Percentiles rank a stretch among this genome's conserved stretches.
These are phyloP conservation scores for Calonectria honghensis DNA, from an alignment of 2,329 filamentous ascomycete genomes.

Conservation along the genomic window DNA sequence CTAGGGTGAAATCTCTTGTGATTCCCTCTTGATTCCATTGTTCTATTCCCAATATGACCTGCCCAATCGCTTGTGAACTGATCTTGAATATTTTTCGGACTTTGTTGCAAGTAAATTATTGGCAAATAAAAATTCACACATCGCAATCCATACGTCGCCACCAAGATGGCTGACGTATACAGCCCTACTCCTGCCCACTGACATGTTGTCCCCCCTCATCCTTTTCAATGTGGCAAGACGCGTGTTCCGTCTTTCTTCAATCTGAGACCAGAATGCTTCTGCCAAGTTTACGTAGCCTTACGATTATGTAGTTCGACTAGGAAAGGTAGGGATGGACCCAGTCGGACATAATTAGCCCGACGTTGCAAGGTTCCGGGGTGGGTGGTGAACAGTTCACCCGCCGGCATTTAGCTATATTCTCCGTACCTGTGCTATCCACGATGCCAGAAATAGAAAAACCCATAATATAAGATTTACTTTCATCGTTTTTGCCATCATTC, in stretches of 20 bases:
- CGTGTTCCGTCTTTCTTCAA: background rate
- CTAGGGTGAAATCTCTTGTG: background rate
- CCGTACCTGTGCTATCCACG: background rate
- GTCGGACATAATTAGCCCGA: background rate
- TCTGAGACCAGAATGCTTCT: background rate
- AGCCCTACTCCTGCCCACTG: background rate
- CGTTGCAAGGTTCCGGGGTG: background rate
- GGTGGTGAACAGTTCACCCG: background rate
- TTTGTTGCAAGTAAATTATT: background rate
- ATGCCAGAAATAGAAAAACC: background rate
- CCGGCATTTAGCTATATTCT: conserved; percentile 15
- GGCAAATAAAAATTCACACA: background rate
- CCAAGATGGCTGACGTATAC: background rate
- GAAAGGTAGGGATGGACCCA: background rate
- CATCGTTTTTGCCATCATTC: background rate
- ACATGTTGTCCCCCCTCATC: background rate
- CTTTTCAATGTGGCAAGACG: background rate
- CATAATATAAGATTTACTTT: conserved; percentile 1
- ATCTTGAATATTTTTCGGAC: background rate
- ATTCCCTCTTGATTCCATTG: background rate
- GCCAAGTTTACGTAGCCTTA: background rate
- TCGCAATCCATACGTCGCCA: no score
- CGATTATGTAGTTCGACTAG: background rate
- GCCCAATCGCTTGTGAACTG: background rate
- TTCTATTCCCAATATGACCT: background rate